Base-by-base conservation (phyloP, 306 rosid species). In the Fragaria vesca region DNA sequence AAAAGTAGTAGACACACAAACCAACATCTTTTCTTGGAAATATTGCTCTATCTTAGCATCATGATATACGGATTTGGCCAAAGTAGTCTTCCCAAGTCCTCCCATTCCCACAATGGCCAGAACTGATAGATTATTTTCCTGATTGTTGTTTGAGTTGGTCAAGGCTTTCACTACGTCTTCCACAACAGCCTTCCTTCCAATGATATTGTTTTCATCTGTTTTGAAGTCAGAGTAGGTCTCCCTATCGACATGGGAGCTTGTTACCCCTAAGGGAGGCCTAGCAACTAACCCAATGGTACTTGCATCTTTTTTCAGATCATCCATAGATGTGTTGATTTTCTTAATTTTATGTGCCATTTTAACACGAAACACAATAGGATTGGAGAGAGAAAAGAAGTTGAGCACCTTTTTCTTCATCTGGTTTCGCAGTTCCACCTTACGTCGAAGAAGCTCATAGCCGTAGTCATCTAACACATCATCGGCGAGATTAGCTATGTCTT, bases 41-140 rank as follows among this genome's bases (percentile, higher is more conserved):
- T 57, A 67, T 17, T 18, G n/a, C 4, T 21, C 36, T 7, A 82
- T 60, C 18, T 17, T 1, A 16, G 17, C 55, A 32, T 82, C 47
- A 72, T 82, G 74, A 74, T 52, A 72, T 1, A 77, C 28, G 1
- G 45, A 42, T 28, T 82, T 77, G 1, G 71, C 71, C 30, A 77
- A 28, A 20, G 82, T 71, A 3, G 85, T 77, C 51, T 77, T 77
- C 1, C 85, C 85, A 8, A 82, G 58, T 0, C 85, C 85, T 0
- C 77, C 76, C 75, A 73, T 77, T 13, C 85, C 79, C 71, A 77
- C 81, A 2, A 82, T 82, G 5, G 75, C 58, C 17, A 77, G 1
- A 52, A 82, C 71, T 17, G 79, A 21, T 4, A 73, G 18, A 12
- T 65, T 4, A 32, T 2, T 32, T 12, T 6, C 5, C 5, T 32